Base-by-base conservation (phyloP, 257 asterid genomes). In the Penstemon davidsonii region DNA sequence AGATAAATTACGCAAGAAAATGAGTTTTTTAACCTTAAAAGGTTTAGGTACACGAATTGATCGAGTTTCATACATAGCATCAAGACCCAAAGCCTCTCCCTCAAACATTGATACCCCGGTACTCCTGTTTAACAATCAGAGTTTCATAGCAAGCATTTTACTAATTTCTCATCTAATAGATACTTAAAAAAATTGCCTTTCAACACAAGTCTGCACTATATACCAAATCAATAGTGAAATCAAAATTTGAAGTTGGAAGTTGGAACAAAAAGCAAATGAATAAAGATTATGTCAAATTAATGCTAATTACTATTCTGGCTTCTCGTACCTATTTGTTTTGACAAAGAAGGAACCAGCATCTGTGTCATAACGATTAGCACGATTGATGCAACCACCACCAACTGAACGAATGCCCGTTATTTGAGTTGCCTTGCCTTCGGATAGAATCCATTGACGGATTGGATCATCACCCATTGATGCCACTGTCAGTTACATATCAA, bases 341-440 rank as follows among this genome's bases (percentile, higher is more conserved):
- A 93, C 94, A 74, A 93, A 93, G 79, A 86, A 90, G 11, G 96
- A 72, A 73, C 94, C 95, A 49, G 75, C 95, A 85, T 90, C 95
- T 0, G 98, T 88, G 76, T 88, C 94, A 53, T 90, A 90, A 55
- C 96, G 89, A 55, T 54, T 82, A 63, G 98, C 97, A 39, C 67
- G 82, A 68, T 84, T 93, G 70, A 93, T 84, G 88, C 98, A 93
- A 66, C 98, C 98, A 55, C 98, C 98, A 49, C 96, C 97, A 67
- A 93, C 69, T 5, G 98, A 66, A 66, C 94, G 87, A 70, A 81
- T 90, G 64, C 95, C 87, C 2, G 81, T 85, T 62, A 93, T 85
- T 73, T 84, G 78, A 66, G 89, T 85, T 59, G 96, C 97, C 70
- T 90, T 88, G 73, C 97, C 98, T 82, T 88, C 96, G 3, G 97